These are phyloP conservation scores for Dendrocalamus latiflorus DNA, from an alignment of 202 grass and related monocot species.

Conservation along the genomic window DNA sequence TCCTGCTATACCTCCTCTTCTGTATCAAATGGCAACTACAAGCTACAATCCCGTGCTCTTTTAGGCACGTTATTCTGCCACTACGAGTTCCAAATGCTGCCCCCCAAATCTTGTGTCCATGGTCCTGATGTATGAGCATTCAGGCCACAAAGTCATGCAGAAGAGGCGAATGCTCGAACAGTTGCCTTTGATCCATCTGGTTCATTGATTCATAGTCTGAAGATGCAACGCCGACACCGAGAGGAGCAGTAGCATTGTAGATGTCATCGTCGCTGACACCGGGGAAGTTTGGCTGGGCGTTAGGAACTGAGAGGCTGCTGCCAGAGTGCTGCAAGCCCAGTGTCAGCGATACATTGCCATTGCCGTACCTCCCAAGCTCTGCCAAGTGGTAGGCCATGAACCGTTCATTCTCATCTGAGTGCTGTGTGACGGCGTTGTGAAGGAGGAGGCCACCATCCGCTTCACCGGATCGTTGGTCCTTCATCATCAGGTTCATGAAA, in stretches of 20 bases:
- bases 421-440: constrained; percentile 28
- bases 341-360: too few species aligned
- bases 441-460: constrained; percentile 43
- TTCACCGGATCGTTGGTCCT: constrained; percentile 43
- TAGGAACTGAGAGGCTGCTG: too few species aligned
- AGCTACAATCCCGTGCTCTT: constrained; percentile 54
- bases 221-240: constrained; percentile 31
- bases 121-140: constrained; percentile 28
- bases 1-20: constrained; percentile 51
- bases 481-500: constrained; percentile 91
- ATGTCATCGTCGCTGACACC: constrained; percentile 43
- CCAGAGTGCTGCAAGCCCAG: too few species aligned
- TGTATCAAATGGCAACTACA: constrained; percentile 66
- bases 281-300: too few species aligned
- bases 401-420: too few species aligned
- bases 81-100: constrained; percentile 42
- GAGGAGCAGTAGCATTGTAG: constrained; percentile 41
- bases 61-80: constrained; percentile 59
- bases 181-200: constrained; percentile 74
- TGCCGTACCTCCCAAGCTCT: too few species aligned
- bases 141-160: constrained; percentile 96
- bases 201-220: constrained; percentile 69
- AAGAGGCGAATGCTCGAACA: constrained; percentile 72
- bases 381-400: too few species aligned
- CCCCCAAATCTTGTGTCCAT: constrained; percentile 12